A percentile compares a stretch with the other conserved stretches of the same genome.
Evolutionary conservation across 2,329 filamentous ascomycete genomes (phyloP).

Genomic region (Tolypocladium cylindrosporum): DNA sequence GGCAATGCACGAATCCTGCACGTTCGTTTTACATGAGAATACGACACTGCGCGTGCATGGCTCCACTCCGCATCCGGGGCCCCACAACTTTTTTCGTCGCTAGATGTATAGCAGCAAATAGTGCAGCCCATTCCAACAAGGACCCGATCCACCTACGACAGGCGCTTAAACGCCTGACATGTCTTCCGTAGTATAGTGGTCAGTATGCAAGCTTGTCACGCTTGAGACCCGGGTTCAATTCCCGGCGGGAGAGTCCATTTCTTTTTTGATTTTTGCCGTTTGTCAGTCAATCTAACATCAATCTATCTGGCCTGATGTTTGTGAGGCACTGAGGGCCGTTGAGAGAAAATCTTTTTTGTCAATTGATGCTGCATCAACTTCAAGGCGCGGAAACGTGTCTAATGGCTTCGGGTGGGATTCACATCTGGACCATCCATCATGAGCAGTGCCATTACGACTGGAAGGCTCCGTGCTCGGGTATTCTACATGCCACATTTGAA

Average conservation of each 20-base stretch:
- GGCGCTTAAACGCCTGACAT: slow-evolving; percentile 5
- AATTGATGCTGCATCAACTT: neutral
- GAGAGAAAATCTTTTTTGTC: neutral
- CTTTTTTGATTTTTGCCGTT: neutral
- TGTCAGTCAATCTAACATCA: too few species aligned
- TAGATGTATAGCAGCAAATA: neutral
- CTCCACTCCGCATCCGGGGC: neutral
- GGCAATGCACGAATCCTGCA: neutral
- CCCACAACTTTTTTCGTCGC: accelerated
- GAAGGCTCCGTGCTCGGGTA: neutral
- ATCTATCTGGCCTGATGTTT: too few species aligned
- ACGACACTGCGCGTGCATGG: neutral
- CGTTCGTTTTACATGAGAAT: neutral
- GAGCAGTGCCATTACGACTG: too few species aligned
- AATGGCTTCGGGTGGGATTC: neutral
- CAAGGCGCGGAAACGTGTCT: too few species aligned
- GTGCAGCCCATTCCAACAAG: neutral
- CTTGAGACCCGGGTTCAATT: slow-evolving; percentile 7
- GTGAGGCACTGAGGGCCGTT: too few species aligned
- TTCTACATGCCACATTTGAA: neutral
- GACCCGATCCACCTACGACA: slow-evolving; percentile 9
- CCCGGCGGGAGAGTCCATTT: slow-evolving; percentile 5
- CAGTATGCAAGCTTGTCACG: slow-evolving; percentile 7
- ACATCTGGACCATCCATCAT: neutral
- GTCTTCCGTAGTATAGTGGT: slow-evolving; percentile 10